Conservation (phyloP, 2,329 filamentous ascomycete genomes). For the Bipolaris bicolor region DNA sequence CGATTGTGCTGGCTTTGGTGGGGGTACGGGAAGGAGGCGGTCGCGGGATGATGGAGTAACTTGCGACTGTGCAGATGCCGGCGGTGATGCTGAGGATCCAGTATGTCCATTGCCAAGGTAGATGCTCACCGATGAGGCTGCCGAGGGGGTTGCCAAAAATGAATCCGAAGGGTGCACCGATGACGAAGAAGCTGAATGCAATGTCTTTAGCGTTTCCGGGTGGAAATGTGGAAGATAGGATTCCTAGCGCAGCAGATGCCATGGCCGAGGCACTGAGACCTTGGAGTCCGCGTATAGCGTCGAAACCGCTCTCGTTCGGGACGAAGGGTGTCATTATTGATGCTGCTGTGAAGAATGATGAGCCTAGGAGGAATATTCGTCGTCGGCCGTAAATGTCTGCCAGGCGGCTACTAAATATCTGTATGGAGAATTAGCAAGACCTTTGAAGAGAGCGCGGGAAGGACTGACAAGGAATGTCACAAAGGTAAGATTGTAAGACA, state of each 20-base stretch:
- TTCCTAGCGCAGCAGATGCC: conserved; percentile 73
- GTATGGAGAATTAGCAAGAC: conserved; percentile 4
- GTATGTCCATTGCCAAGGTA: conserved; percentile 46
- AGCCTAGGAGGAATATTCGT: conserved; percentile 68
- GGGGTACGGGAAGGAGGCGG: conserved; percentile 47
- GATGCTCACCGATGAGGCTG: conserved; percentile 67
- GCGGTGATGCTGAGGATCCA: conserved; percentile 68
- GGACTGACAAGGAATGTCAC: conserved; percentile 64
- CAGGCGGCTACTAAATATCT: conserved; percentile 69
- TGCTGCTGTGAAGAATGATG: conserved; percentile 66
- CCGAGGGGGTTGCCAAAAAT: conserved; percentile 70
- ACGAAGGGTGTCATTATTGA: conserved; percentile 68
- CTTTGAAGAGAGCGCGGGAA: neutral
- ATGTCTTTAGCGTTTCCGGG: conserved; percentile 74
- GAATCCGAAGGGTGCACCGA: conserved; percentile 68
- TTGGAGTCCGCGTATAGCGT: conserved; percentile 70
- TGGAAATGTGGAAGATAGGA: conserved; percentile 70
- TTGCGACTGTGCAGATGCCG: conserved; percentile 62
- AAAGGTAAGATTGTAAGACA: conserved; percentile 69
- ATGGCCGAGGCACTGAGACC: conserved; percentile 72
- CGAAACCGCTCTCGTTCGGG: conserved; percentile 70
- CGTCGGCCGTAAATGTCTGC: conserved; percentile 72
- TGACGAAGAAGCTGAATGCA: conserved; percentile 61
- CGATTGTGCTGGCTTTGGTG: conserved; percentile 57
- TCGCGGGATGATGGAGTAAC: conserved; percentile 65